phyloP scores from a whole-genome alignment of 192 early-diverging fungal species.

The Podila horticola region DNA sequence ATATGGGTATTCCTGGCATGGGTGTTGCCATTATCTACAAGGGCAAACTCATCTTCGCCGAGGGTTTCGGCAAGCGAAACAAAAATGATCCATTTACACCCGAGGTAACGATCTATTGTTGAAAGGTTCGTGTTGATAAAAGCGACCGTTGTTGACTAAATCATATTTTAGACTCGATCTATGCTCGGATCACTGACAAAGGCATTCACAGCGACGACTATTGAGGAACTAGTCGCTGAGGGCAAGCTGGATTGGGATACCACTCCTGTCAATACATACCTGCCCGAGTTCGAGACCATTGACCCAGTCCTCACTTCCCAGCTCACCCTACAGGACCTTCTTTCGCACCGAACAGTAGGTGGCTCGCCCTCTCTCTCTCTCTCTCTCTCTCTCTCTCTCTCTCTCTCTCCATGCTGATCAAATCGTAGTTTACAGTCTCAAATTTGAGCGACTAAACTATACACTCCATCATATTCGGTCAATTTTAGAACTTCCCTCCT shows the following conservation, averaged over 20 bases:
- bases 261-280: constrained; percentile 25
- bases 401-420: no score
- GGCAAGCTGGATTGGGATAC: constrained; percentile 33
- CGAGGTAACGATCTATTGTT: not conserved
- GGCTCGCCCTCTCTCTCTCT: no score
- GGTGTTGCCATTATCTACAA: not conserved
- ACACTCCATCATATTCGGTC: not conserved
- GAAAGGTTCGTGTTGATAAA: no score
- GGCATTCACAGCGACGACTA: constrained; percentile 10
- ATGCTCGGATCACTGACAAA: not conserved
- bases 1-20: not conserved
- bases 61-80: constrained; percentile 1
- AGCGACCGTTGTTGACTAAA: no score
- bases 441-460: not conserved
- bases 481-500: not conserved
- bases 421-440: not conserved
- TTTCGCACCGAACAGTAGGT: constrained; percentile 39
- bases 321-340: constrained; percentile 19
- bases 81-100: not conserved
- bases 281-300: constrained; percentile 7
- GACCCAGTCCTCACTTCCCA: constrained; percentile 20
- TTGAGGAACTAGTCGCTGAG: constrained; percentile 30
- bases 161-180: not conserved
- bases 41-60: not conserved
- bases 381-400: no score